Base-by-base conservation (phyloP, 192 early-diverging fungal genomes). In the Allomyces macrogynus region DNA sequence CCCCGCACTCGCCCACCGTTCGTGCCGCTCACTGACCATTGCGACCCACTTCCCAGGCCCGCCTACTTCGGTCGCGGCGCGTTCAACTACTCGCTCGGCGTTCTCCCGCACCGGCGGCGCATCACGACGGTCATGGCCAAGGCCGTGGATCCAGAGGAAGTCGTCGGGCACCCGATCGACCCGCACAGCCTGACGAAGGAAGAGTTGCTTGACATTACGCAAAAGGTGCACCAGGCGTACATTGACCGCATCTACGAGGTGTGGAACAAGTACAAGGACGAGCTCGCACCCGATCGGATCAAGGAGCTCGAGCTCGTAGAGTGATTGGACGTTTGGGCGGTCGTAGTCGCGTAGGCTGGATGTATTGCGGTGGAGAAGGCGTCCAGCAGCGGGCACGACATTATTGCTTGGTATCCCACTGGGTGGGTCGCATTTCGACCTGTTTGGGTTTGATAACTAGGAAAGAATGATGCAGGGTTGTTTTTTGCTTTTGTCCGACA, bases 1-100 rank as follows among this genome's bases (percentile, higher is more conserved):
- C 91, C 12, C 83, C 89, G 14, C 89, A 91, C 44, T 70, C 92
- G 22, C 91, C 92, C 71, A 88, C 87, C 61, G 90, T 0, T 40
- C 32, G 32, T 40, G 8, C 32, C 32, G 32, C 32, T 40, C 7
- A 3, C 32, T 40, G 32, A 40, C 3, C 32, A 7, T 40, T 7
- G 32, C 7, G 32, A 40, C 8, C 32, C 32, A 8, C 7, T 40
- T 40, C 7, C 32, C 7, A 40, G 32, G 32, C 32, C 32, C 5
- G 32, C 32, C 32, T 40, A 40, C 7, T 40, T 40, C 7, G 32
- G 32, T 7, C 32, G 32, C 7, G 32, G 32, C 7, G 49, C 20
- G 16, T 57, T 57, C 16, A 57, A 57, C 49, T 57, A 57, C 49
- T 57, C 49, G 49, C 49, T 57, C 49, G 49, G 49, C 12, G 16